These are phyloP conservation scores for Chytriomyces hyalinus DNA, from an alignment of 192 early-diverging fungal genomes.

Conservation along the genomic window DNA sequence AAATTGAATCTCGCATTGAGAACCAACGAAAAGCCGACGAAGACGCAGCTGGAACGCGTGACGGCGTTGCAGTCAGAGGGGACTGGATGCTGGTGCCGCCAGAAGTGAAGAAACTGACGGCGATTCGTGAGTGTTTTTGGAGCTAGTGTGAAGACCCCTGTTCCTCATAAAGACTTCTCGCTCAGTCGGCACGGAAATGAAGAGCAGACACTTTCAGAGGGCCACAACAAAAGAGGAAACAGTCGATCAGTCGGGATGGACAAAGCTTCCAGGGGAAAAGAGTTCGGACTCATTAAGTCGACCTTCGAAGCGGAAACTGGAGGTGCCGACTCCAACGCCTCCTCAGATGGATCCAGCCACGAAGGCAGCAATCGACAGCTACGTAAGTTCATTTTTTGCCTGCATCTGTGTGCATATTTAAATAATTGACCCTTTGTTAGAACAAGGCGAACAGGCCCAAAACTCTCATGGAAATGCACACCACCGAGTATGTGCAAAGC, in stretches of 20 bases:
- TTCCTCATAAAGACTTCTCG: neutral
- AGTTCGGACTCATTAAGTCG: neutral
- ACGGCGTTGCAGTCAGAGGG: constrained; percentile 7
- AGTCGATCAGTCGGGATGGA: constrained; percentile 37
- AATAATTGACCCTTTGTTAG: constrained; percentile 13
- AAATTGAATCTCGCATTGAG: constrained; percentile 18
- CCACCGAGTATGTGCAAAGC: constrained; percentile 15
- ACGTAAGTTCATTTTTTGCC: neutral
- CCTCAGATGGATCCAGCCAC: neutral
- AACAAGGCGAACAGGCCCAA: constrained; percentile 28
- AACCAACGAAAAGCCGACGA: neutral
- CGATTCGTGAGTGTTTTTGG: constrained; percentile 18
- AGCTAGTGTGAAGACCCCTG: neutral
- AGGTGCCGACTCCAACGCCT: neutral
- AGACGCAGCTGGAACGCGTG: neutral
- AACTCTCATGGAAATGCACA: constrained; percentile 41
- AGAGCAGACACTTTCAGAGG: constrained; percentile 36
- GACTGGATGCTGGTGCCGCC: constrained; percentile 43
- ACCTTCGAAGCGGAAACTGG: neutral
- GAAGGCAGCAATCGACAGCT: neutral
- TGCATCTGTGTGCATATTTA: neutral
- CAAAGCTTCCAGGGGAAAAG: constrained; percentile 28
- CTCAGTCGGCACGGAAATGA: constrained; percentile 31
- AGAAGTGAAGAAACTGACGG: constrained; percentile 27
- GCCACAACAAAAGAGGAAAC: constrained; percentile 10